Percentiles rank a stretch among this genome's conserved stretches.
phyloP scores from a whole-genome alignment of 345 rosid genomes.

The Eutrema japonicum region DNA sequence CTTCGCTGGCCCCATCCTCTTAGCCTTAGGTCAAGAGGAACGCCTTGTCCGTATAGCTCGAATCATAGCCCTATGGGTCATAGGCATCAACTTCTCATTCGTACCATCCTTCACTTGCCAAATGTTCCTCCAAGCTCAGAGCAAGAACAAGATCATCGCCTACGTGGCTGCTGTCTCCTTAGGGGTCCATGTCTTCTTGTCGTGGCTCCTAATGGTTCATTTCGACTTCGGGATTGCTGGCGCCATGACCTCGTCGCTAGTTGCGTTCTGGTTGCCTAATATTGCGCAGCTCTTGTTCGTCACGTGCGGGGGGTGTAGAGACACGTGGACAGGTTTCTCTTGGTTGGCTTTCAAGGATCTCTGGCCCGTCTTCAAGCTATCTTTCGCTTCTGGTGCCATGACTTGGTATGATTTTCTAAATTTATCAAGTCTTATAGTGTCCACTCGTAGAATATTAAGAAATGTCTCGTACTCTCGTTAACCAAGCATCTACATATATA shows the following conservation, averaged over 20 bases:
- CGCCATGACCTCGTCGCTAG: constrained; percentile 31
- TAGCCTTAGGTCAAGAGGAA: constrained; percentile 60
- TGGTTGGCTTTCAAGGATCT: constrained; percentile 57
- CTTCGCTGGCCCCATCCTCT: constrained; percentile 55
- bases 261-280: constrained; percentile 36
- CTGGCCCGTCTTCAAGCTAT: constrained; percentile 52
- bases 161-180: constrained; percentile 55
- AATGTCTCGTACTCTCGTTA: not conserved
- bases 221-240: constrained; percentile 30
- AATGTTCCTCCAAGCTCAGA: constrained; percentile 45
- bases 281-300: constrained; percentile 39
- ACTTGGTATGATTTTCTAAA: constrained; percentile 51
- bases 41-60: constrained; percentile 50
- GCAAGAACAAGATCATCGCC: constrained; percentile 42
- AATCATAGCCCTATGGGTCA: constrained; percentile 54
- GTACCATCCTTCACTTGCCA: constrained; percentile 40
- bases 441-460: not conserved
- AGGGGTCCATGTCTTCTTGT: constrained; percentile 34
- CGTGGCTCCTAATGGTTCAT: constrained; percentile 45
- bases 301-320: constrained; percentile 60
- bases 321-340: constrained; percentile 74
- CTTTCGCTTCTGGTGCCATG: constrained; percentile 60
- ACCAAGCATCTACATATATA: not conserved
- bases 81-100: constrained; percentile 53
- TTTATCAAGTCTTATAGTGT: not conserved